Percentiles rank a stretch among this genome's conserved stretches.
Evolutionary conservation across 768 basidiomycete genomes (phyloP).

Genomic region (Tricholoma flavovirens): DNA sequence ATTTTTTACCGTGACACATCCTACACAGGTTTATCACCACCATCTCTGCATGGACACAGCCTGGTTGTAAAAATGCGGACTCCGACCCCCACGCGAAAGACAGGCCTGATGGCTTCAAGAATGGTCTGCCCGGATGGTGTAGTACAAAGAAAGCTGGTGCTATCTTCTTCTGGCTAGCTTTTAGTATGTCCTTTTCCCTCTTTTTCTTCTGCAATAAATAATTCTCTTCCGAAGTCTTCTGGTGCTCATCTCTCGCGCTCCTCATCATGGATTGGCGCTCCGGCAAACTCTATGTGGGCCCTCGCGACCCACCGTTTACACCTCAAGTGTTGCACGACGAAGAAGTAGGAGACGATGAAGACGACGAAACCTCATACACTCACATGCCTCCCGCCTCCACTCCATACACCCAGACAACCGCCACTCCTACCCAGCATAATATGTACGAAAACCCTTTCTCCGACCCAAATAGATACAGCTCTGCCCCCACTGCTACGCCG

Average conservation of each 20-base stretch:
- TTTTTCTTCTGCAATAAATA: not conserved
- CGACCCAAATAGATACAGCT: conserved; percentile 47
- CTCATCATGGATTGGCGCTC: conserved; percentile 74
- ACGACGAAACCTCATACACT: conserved; percentile 48
- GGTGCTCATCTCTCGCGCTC: conserved; percentile 64
- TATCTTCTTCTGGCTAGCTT: conserved; percentile 85
- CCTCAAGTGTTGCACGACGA: conserved; percentile 45
- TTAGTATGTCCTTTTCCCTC: conserved; percentile 42
- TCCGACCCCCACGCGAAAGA: conserved; percentile 73
- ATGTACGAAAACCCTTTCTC: conserved; percentile 42
- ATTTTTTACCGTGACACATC: conserved; percentile 2
- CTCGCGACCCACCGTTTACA: conserved; percentile 73
- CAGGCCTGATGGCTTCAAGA: conserved; percentile 59
- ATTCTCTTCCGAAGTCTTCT: conserved; percentile 48
- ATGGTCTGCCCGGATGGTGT: conserved; percentile 77
- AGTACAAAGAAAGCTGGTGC: conserved; percentile 87
- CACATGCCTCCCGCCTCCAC: conserved; percentile 38
- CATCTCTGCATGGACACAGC: conserved; percentile 81
- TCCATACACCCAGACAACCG: conserved; percentile 13
- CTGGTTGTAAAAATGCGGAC: conserved; percentile 81
- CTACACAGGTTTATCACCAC: conserved; percentile 60
- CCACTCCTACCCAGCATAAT: conserved; percentile 24
- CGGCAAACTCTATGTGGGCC: conserved; percentile 48
- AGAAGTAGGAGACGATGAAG: conserved; percentile 46
- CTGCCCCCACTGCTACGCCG: conserved; percentile 24